These are phyloP conservation scores for Aspergillus sclerotioniger DNA, from an alignment of 495 filamentous ascomycete species.

Conservation along the genomic window DNA sequence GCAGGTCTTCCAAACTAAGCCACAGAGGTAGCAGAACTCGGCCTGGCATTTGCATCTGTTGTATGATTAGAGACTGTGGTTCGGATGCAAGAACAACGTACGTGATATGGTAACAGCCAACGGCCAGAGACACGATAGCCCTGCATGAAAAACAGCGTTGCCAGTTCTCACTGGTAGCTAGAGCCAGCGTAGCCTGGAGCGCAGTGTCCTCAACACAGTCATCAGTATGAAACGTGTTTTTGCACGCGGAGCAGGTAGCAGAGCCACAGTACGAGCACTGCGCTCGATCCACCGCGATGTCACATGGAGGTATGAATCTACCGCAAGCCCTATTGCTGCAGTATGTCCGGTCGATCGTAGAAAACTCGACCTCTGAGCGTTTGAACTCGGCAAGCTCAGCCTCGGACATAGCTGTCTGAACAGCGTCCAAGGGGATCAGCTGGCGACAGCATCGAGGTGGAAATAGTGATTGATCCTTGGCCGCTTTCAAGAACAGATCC, in stretches of 20 bases:
- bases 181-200: constrained; percentile 48
- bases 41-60: constrained; percentile 10
- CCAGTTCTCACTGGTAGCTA: constrained; percentile 58
- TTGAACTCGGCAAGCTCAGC: constrained; percentile 19
- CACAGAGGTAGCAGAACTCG: constrained; percentile 10
- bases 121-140: constrained; percentile 54
- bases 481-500: constrained; percentile 20
- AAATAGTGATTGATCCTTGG: constrained; percentile 25
- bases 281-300: constrained; percentile 32
- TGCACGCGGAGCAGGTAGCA: constrained; percentile 34
- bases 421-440: constrained; percentile 19
- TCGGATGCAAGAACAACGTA: constrained; percentile 38
- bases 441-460: constrained; percentile 26
- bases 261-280: constrained; percentile 36
- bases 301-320: constrained; percentile 36
- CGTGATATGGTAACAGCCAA: constrained; percentile 62
- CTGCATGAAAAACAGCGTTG: constrained; percentile 59
- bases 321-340: constrained; percentile 24
- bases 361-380: constrained; percentile 8
- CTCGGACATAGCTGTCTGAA: constrained; percentile 20
- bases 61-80: not conserved
- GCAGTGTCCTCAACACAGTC: constrained; percentile 52
- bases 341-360: constrained; percentile 17
- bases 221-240: constrained; percentile 34
- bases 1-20: constrained; percentile 3